Evolutionary conservation across 2,329 filamentous ascomycete species (phyloP), one percentile per base, ranked within the genome.

Genomic region (Claviceps maximensis): DNA sequence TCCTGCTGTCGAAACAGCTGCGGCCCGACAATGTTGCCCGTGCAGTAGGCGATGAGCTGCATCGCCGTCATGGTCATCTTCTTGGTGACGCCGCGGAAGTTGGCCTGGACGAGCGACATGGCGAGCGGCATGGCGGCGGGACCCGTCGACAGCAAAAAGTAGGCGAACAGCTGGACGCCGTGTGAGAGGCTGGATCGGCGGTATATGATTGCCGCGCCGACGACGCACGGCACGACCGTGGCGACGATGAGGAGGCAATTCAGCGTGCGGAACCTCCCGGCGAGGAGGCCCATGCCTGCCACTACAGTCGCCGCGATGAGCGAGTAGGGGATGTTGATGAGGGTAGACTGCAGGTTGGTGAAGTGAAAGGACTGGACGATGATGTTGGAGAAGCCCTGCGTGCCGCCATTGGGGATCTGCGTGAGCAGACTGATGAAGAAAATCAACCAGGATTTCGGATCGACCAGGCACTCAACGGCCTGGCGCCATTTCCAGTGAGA

Each of bases 331-430:
- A 82, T 79, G 58, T 78, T 79, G 62, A 83, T 72, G 33, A 80
- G 71, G 19, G 76, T 72, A 1, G 75, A 74, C 60, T 80, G 69
- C 33, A 81, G 65, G 40, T 71, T 70, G 0, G 74, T 74, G 61
- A 80, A 80, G 9, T 75, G 74, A 50, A 81, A 80, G 4, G 75
- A 77, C 47, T 67, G 70, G 60, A 80, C 71, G 51, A 80, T 74
- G 38, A 80, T 70, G 59, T 79, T 81, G 42, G 75, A 74, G 49
- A 82, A 82, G 58, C 74, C 77, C 58, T 78, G 75, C 0, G 77
- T 79, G 25, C 80, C 80, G 33, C 79, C 79, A 56, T 83, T 84
- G 42, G 80, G 79, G 25, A 83, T 81, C 62, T 79, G 75, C 2
- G 72, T 75, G 2, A 76, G 62, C 4, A 82, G 56, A 23, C 74